These are phyloP conservation scores for Heterobasidion parviporum DNA, from an alignment of 1,284 basidiomycete genomes.

Conservation along the genomic window DNA sequence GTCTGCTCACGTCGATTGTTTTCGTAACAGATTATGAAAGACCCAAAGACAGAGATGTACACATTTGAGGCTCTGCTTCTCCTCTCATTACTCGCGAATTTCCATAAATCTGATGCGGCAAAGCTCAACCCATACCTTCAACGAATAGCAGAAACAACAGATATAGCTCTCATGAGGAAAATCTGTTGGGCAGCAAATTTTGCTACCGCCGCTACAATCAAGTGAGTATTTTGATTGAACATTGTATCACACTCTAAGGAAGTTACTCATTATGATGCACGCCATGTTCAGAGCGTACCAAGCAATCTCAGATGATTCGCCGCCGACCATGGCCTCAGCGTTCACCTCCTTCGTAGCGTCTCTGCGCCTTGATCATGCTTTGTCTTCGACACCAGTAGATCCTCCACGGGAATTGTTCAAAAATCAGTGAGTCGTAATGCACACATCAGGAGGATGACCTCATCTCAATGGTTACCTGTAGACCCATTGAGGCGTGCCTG, in stretches of 20 bases:
- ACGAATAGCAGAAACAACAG: conserved; percentile 35
- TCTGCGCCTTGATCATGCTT: conserved; percentile 43
- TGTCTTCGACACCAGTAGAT: conserved; percentile 36
- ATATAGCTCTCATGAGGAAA: conserved; percentile 43
- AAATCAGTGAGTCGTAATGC: conserved; percentile 34
- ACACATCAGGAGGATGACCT: no score
- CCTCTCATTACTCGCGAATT: conserved; percentile 52
- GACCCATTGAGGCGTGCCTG: conserved; percentile 53
- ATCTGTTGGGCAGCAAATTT: conserved; percentile 49
- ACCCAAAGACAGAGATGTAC: conserved; percentile 41
- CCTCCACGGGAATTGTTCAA: conserved; percentile 47
- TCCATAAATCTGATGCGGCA: conserved; percentile 59
- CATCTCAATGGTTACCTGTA: conserved; percentile 14
- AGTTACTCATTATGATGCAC: background rate
- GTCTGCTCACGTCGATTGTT: background rate
- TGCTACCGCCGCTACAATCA: conserved; percentile 39
- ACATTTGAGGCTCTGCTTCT: conserved; percentile 52
- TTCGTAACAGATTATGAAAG: conserved; percentile 38
- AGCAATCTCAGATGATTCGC: conserved; percentile 40
- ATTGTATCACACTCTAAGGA: background rate
- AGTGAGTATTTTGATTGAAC: conserved; percentile 25
- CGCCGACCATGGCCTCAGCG: conserved; percentile 38
- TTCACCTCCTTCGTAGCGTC: conserved; percentile 42
- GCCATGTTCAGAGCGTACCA: conserved; percentile 41
- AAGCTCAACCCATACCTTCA: conserved; percentile 57